These are phyloP conservation scores for Fusarium torulosum DNA, from an alignment of 2,329 filamentous ascomycete species.

Conservation along the genomic window DNA sequence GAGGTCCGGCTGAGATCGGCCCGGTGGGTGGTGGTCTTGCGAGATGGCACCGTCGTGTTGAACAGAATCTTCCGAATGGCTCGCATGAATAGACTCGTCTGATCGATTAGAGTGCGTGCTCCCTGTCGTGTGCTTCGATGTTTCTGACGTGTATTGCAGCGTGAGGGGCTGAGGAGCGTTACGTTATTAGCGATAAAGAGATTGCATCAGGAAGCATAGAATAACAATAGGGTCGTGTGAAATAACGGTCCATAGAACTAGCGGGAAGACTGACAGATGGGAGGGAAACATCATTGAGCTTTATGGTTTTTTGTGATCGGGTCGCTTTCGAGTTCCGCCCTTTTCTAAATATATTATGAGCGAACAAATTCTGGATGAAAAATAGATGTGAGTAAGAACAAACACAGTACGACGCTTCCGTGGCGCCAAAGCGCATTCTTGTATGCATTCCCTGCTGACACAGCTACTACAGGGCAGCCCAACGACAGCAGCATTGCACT, in stretches of 20 bases:
- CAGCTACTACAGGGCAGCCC: conserved; percentile 37
- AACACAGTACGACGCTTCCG: conserved; percentile 34
- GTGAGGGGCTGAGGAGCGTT: background rate
- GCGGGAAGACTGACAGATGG: background rate
- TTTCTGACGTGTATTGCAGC: background rate
- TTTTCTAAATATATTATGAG: background rate
- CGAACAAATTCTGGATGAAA: fast-evolving
- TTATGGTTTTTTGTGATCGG: background rate
- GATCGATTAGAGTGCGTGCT: background rate
- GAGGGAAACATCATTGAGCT: background rate
- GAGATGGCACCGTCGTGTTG: background rate
- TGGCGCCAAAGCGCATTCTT: conserved; percentile 19
- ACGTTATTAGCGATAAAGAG: background rate
- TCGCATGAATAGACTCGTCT: background rate
- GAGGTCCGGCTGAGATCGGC: conserved; percentile 8
- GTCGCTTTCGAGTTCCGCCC: background rate
- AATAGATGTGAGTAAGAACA: background rate
- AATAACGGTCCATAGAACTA: background rate
- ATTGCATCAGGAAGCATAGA: no score
- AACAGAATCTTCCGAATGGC: background rate
- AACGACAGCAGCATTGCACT: conserved; percentile 32
- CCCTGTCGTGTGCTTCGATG: background rate
- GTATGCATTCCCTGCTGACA: conserved; percentile 10
- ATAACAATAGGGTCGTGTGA: background rate
- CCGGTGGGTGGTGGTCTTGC: fast-evolving